Base-by-base conservation (phyloP, 169 alveolate genomes). In the Condylostoma magnum region DNA sequence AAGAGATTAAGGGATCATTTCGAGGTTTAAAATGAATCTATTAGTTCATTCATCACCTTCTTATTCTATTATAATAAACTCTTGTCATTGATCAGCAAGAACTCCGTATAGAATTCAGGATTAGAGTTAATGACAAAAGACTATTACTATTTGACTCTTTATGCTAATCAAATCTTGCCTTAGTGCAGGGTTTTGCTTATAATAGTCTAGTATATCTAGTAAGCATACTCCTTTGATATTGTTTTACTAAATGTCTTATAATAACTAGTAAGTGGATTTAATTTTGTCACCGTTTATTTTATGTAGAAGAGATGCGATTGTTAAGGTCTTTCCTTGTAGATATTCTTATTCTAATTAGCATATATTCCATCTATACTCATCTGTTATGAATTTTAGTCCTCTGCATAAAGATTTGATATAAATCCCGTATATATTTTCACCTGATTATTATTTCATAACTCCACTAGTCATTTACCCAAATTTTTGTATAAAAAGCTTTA, bases 291-390 rank as follows among this genome's bases (percentile, higher is more conserved):
- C 47, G 47, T 47, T 60, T 3, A 82, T 38, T 43, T 66, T 71
- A 27, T 55, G 57, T 41, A 52, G 31, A 0, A 82, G 20, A 22
- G 51, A 27, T 20, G 80, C 67, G 47, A 82, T 77, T 6, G 85
- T 77, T 20, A 82, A 12, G 8, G 82, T 46, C 31, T 78, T 46
- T 4, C 66, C 84, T 47, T 50, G 33, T 8, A 82, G 55, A 46
- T 82, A 82, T 38, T 82, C 90, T 33, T 82, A 83, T 63, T 82
- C 90, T 0, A 82, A 72, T 20, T 78, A 54, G 8, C 77, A 30
- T 28, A 82, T 47, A 56, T 73, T 73, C 41, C 60, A 70, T 50
- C 77, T 68, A 46, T 82, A 82, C 18, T 71, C 66, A 12, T 57
- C 63, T 10, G 77, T 50, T 1, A 82, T 54, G 53, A 77, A 83